phyloP scores from a whole-genome alignment of 352 stramenopile genomes.

The Phytophthora brassicae region DNA sequence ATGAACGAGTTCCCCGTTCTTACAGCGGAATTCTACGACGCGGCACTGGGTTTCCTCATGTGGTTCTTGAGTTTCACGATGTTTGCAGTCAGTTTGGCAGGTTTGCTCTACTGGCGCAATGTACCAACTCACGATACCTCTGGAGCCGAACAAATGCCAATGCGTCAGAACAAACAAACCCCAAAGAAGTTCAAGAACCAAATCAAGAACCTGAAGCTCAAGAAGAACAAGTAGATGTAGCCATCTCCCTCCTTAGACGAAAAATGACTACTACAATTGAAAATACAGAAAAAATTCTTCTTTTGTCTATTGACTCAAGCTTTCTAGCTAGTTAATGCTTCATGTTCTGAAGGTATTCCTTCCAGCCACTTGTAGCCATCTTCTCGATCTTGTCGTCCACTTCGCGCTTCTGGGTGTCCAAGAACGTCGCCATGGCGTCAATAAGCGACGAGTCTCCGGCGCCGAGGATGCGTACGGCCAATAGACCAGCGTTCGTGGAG shows the following conservation, averaged over 20 bases:
- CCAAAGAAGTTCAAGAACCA: constrained; percentile 75
- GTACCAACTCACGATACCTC: constrained; percentile 37
- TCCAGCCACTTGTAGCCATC: constrained; percentile 88
- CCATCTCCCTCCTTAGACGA: constrained; percentile 1
- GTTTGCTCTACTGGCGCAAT: constrained; percentile 74
- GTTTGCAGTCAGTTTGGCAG: constrained; percentile 62
- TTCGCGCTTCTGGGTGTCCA: constrained; percentile 90
- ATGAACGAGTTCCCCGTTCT: constrained; percentile 68
- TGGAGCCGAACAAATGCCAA: constrained; percentile 17
- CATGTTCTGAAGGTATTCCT: constrained; percentile 88
- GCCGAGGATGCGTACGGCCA: constrained; percentile 96
- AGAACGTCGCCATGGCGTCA: constrained; percentile 92
- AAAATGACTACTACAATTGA: constrained; percentile 12
- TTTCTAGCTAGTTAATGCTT: constrained; percentile 47
- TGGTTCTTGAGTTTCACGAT: constrained; percentile 71
- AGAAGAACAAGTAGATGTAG: constrained; percentile 54
- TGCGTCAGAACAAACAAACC: constrained; percentile 60
- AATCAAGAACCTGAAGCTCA: constrained; percentile 69
- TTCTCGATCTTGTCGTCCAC: constrained; percentile 93
- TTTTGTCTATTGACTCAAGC: constrained; percentile 8
- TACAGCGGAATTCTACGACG: constrained; percentile 57
- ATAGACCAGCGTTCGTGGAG: constrained; percentile 96
- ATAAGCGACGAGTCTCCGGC: constrained; percentile 61
- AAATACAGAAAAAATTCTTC: constrained; percentile 30
- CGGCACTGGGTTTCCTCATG: constrained; percentile 68